phyloP scores from a whole-genome alignment of 169 alveolate species.

The Cryptosporidium sp. region DNA sequence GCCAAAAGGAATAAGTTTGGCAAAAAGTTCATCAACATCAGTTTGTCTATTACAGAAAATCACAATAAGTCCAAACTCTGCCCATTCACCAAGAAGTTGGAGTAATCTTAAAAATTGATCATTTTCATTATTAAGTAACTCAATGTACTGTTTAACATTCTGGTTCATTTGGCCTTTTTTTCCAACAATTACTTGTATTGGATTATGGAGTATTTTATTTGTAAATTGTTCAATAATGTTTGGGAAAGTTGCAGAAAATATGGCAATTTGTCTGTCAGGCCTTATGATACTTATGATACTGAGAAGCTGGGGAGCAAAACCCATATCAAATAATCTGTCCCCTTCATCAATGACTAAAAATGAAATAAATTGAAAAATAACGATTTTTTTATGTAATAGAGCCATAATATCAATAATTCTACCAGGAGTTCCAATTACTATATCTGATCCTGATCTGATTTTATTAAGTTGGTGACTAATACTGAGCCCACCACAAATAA shows the following conservation, averaged over 20 bases:
- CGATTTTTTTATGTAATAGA: constrained; percentile 90
- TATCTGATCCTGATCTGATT: constrained; percentile 94
- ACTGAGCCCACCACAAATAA: constrained; percentile 96
- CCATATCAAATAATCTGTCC: constrained; percentile 97
- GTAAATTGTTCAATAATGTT: constrained; percentile 94
- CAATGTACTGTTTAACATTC: constrained; percentile 94
- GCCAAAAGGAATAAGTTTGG: constrained; percentile 85
- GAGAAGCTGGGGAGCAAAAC: constrained; percentile 97
- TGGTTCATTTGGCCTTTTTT: constrained; percentile 91
- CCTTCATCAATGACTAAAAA: constrained; percentile 98
- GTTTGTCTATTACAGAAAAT: constrained; percentile 96
- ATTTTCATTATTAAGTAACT: constrained; percentile 87
- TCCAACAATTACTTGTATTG: constrained; percentile 95
- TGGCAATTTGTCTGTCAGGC: constrained; percentile 95
- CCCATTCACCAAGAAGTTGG: constrained; percentile 96
- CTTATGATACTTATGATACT: constrained; percentile 91
- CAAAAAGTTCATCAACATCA: constrained; percentile 94
- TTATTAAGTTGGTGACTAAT: constrained; percentile 90
- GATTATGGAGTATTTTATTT: constrained; percentile 93
- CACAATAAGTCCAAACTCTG: constrained; percentile 93
- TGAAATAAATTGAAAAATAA: constrained; percentile 93
- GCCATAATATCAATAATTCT: constrained; percentile 94
- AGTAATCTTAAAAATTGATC: constrained; percentile 90
- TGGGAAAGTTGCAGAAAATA: constrained; percentile 99
- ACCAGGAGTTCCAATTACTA: constrained; percentile 98